Evolutionary conservation across 139 green algal genomes (phyloP), one percentile per base, ranked within the genome.

Genomic region (Closterium sp.): DNA sequence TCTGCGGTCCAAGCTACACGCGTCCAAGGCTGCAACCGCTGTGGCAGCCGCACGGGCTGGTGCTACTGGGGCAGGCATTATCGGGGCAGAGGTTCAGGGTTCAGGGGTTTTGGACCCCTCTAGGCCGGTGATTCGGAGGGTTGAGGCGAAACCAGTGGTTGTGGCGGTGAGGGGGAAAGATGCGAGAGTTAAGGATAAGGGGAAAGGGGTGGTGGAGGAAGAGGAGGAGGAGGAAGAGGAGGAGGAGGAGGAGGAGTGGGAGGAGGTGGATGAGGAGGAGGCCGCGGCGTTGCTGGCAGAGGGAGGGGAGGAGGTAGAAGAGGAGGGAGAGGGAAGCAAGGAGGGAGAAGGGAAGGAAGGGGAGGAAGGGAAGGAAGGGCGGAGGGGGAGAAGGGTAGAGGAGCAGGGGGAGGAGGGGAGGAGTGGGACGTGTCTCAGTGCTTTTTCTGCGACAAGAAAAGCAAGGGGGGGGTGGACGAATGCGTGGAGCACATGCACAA

Each of bases 401-500:
- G 66, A 66, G 64, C 90, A 3, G 90, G 35, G 30, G 88, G 25
- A 55, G 55, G 94, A 93, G 25, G 92, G 4, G 84, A 92, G 69
- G 90, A 96, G 4, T 99, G 97, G 97, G 97, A 99, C 92, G 90
- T 96, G 43, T 88, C 95, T 2, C 92, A 94, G 38, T 96, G 94
- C 90, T 94, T 99, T 87, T 99, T 99, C 95, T 94, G 91, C 38
- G 16, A 32, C 8, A 96, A 98, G 94, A 97, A 97, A 93, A 34
- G 87, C 31, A 94, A 97, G 89, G 10, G 12, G 64, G 64, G 12
- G 12, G 64, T 83, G 64, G 64, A 83, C 12, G 64, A 83, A 16
- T 98, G 98, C 93, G 93, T 99, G 91, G 97, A 98, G 93, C 97
- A 99, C 95, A 99, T 99, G 98, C 98, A 95, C 94, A 95, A 96